A percentile compares a stretch with the other conserved stretches of the same genome.
These are phyloP conservation scores for Kuraishia cidri DNA, from an alignment of 805 yeast genomes.

Conservation along the genomic window DNA sequence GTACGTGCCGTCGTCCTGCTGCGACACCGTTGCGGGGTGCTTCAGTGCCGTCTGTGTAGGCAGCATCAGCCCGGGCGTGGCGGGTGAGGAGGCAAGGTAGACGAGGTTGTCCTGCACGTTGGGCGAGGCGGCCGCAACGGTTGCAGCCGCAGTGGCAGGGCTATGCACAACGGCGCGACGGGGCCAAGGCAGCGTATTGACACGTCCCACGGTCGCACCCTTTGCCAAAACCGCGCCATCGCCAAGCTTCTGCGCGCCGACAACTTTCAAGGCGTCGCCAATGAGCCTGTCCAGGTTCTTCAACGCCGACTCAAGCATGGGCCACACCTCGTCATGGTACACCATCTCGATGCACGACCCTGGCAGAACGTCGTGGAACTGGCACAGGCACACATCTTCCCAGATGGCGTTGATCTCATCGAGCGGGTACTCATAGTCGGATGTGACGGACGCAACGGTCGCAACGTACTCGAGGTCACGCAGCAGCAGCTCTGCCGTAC, in stretches of 20 bases:
- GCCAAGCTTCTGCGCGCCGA: constrained; percentile 16
- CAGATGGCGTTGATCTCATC: constrained; percentile 62
- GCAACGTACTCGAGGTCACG: constrained; percentile 85
- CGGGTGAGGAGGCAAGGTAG: constrained; percentile 7
- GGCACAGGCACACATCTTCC: constrained; percentile 86
- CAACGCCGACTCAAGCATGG: constrained; percentile 57
- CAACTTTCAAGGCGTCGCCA: constrained; percentile 35
- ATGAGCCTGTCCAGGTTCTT: constrained; percentile 43
- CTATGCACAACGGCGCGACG: constrained; percentile 33
- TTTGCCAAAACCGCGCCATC: constrained; percentile 6
- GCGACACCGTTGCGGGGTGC: constrained; percentile 39
- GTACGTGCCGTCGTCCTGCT: constrained; percentile 29
- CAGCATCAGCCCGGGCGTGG: constrained; percentile 10
- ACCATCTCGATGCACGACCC: constrained; percentile 95
- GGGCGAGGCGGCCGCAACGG: not conserved
- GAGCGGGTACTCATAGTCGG: constrained; percentile 62
- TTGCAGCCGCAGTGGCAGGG: not conserved
- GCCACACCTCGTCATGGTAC: constrained; percentile 79
- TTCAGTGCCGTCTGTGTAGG: constrained; percentile 16
- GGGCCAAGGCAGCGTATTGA: constrained; percentile 63
- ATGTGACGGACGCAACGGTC: constrained; percentile 56
- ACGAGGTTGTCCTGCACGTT: not conserved
- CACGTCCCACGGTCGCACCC: constrained; percentile 10
- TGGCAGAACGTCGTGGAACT: constrained; percentile 96
- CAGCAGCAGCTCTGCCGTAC: constrained; percentile 64